These are phyloP conservation scores for Daldinia concentrica DNA, from an alignment of 495 filamentous ascomycete genomes.

Conservation along the genomic window DNA sequence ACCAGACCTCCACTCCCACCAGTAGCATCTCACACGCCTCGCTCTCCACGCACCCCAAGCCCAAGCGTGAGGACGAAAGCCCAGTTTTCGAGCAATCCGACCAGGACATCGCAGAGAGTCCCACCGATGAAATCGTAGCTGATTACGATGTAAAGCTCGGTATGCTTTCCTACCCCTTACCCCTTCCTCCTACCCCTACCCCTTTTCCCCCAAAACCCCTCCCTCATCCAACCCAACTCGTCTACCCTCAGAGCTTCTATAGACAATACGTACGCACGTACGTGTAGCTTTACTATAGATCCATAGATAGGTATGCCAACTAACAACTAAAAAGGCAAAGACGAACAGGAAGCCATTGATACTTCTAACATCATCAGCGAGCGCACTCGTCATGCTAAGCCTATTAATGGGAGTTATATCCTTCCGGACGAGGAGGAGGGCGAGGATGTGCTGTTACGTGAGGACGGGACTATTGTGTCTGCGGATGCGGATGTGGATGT, in stretches of 20 bases:
- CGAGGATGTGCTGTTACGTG: not conserved
- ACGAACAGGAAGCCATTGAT: slow-evolving; percentile 52
- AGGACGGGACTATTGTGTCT: slow-evolving; percentile 1
- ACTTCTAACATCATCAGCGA: slow-evolving; percentile 48
- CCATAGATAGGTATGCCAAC: not conserved
- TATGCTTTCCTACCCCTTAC: not conserved
- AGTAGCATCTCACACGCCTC: slow-evolving; percentile 45
- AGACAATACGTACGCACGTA: too few relatives aligned
- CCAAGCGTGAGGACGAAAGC: slow-evolving; percentile 53
- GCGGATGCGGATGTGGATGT: slow-evolving; percentile 13
- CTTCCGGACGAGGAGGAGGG: slow-evolving; percentile 49
- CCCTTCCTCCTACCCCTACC: not conserved
- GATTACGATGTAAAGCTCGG: not conserved
- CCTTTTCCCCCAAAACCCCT: not conserved
- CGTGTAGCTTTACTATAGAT: not conserved
- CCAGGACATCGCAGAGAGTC: not conserved
- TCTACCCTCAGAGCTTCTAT: not conserved
- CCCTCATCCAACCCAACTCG: not conserved
- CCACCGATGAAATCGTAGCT: not conserved
- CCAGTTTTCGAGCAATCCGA: slow-evolving; percentile 49
- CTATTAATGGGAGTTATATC: slow-evolving; percentile 36
- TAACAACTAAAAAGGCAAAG: slow-evolving; percentile 33
- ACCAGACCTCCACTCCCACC: slow-evolving; percentile 27
- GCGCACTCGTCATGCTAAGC: slow-evolving; percentile 48
- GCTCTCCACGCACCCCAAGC: slow-evolving; percentile 37